Evolutionary conservation across 257 asterid species (phyloP), one percentile per base, ranked within the genome.

Genomic region (Nicotiana undulata): DNA sequence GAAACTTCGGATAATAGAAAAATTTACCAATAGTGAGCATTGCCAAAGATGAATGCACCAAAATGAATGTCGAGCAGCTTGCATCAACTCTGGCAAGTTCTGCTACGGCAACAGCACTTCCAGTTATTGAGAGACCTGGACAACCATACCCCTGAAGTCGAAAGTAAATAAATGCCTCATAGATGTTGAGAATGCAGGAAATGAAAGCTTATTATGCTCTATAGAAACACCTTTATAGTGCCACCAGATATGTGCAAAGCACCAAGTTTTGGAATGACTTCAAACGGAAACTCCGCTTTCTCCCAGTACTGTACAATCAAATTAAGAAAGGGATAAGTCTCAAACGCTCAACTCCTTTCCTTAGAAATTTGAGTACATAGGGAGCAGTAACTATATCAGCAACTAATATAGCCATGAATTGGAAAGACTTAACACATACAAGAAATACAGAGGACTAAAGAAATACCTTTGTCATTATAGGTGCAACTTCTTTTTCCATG

Each of bases 21-120:
- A 16, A 64, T 80, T 81, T 82, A 95, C 98, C 98, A 83, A 94
- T 91, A 29, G 99, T 96, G 78, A 91, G 92, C 98, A 96, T 96
- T 59, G 91, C 97, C 89, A 94, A 87, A 60, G 97, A 92, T 79
- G 99, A 92, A 85, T 96, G 98, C 84, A 94, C 98, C 89, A 96
- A 89, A 61, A 96, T 84, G 89, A 96, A 94, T 64, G 98, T 90
- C 64, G 93, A 91, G 88, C 94, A 90, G 86, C 99, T 96, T 84
- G 99, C 99, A 88, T 96, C 98, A 83, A 96, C 98, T 88, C 99
- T 92, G 40, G 98, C 92, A 81, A 92, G 15, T 90, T 96, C 99
- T 52, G 98, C 97, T 1, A 82, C 17, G 77, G 97, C 95, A 86
- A 96, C 59, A 31, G 98, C 99, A 89, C 81, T 96, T 52, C 89